Evolutionary conservation across 129 eudicot species (phyloP).

Genomic region (Flaveria ramosissima): DNA sequence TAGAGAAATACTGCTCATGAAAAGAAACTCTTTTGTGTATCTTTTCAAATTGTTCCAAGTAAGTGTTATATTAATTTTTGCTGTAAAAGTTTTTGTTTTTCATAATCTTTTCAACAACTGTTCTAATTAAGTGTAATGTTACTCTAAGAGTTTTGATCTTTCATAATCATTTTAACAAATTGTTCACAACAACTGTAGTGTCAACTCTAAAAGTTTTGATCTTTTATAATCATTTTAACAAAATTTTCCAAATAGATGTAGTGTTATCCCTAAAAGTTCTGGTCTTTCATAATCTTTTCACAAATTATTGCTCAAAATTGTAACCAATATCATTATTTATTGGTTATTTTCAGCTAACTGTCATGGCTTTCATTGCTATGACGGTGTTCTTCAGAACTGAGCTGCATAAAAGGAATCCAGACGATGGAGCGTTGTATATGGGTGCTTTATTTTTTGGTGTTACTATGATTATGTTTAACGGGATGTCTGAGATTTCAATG

Average conservation of each 20-base stretch:
- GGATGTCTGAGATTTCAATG: slow-evolving; percentile 74
- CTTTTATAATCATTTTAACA: too few species aligned
- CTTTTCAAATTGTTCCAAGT: slow-evolving; percentile 54
- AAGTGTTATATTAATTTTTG: slow-evolving; percentile 18
- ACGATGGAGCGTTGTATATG: slow-evolving; percentile 47
- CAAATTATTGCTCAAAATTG: neutral
- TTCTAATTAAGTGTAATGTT: too few species aligned
- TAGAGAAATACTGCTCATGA: slow-evolving; percentile 62
- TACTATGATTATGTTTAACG: slow-evolving; percentile 51
- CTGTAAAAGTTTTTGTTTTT: neutral
- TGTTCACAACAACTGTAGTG: too few species aligned
- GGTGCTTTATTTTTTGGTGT: slow-evolving; percentile 56
- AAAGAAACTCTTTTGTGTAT: slow-evolving; percentile 65
- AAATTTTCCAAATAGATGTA: neutral
- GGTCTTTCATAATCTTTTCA: neutral
- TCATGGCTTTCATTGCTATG: slow-evolving; percentile 49
- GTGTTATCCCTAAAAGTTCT: neutral
- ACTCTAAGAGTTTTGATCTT: too few species aligned
- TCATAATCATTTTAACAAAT: too few species aligned
- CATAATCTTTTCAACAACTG: neutral
- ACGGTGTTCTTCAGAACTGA: slow-evolving; percentile 69
- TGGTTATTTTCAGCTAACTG: slow-evolving; percentile 41
- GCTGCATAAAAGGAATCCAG: slow-evolving; percentile 38
- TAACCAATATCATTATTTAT: slow-evolving; percentile 13
- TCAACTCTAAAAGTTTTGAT: too few species aligned